Conservation (phyloP, 2,329 filamentous ascomycete species). For the Clonostachys chloroleuca region DNA sequence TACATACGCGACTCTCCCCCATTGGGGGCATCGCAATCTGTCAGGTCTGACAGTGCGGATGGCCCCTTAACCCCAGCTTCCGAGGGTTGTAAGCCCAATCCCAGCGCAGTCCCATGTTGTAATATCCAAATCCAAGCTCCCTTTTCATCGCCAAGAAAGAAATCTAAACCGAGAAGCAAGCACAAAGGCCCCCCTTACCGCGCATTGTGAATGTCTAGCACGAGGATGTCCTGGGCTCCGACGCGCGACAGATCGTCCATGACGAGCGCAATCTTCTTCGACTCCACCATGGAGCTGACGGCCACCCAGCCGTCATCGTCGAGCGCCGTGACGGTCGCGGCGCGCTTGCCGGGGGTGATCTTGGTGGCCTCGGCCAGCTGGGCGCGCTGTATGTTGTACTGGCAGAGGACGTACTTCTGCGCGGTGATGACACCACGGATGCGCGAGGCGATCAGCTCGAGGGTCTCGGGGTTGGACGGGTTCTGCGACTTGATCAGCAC, state of each 20-base stretch:
- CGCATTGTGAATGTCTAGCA: conserved; percentile 81
- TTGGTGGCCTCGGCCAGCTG: conserved; percentile 63
- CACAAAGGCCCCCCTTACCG: conserved; percentile 23
- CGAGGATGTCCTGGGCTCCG: conserved; percentile 81
- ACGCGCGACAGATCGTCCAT: conserved; percentile 80
- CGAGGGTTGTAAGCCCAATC: too few relatives aligned
- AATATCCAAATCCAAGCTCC: not conserved
- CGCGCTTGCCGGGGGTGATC: conserved; percentile 90
- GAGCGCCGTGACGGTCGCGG: conserved; percentile 84
- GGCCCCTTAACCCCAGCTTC: too few relatives aligned
- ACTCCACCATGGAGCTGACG: conserved; percentile 90
- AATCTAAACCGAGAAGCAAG: not conserved
- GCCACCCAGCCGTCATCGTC: conserved; percentile 91
- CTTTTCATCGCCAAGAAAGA: not conserved
- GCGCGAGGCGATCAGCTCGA: conserved; percentile 79
- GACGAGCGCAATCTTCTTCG: conserved; percentile 75
- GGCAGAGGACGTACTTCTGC: conserved; percentile 89
- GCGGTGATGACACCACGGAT: conserved; percentile 94
- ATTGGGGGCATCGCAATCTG: too few relatives aligned
- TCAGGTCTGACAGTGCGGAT: too few relatives aligned
- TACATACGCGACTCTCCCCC: too few relatives aligned
- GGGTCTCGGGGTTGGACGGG: conserved; percentile 73
- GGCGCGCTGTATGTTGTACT: conserved; percentile 83
- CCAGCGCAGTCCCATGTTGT: not conserved
- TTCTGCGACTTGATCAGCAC: conserved; percentile 88